phyloP scores from a whole-genome alignment of 805 yeast genomes.

The Clavispora fructus region DNA sequence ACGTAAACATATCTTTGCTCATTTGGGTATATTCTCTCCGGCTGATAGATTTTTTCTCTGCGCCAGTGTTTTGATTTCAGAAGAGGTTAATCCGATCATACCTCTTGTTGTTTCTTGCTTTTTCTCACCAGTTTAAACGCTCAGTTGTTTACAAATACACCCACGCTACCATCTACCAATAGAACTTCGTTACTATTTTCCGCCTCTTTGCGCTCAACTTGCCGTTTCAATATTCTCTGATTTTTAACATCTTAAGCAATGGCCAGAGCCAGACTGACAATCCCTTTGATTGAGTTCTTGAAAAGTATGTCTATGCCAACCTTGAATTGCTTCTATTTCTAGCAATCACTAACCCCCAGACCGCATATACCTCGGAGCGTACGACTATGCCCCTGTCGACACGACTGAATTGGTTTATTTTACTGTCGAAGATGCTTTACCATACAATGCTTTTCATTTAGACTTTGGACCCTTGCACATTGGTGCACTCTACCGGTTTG shows the following conservation, averaged over 20 bases:
- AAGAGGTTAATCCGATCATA: neutral
- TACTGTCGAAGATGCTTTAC: conserved; percentile 87
- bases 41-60: neutral
- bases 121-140: neutral
- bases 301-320: conserved; percentile 29
- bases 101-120: neutral
- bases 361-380: conserved; percentile 87
- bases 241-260: neutral
- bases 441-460: conserved; percentile 90
- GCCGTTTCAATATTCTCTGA: neutral
- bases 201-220: neutral
- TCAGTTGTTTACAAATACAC: neutral
- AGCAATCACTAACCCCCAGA: conserved; percentile 29
- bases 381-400: conserved; percentile 72
- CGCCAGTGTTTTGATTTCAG: neutral
- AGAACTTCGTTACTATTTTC: neutral
- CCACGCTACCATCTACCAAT: neutral
- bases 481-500: conserved; percentile 90
- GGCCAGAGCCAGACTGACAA: conserved; percentile 10
- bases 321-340: neutral
- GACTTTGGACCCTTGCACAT: conserved; percentile 96
- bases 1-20: conserved; percentile 5
- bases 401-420: conserved; percentile 74
- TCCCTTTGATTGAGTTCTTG: conserved; percentile 40
- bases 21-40: neutral